phyloP scores from a whole-genome alignment of 371 early-diverging fungal species.

The Mortierella sp. region DNA sequence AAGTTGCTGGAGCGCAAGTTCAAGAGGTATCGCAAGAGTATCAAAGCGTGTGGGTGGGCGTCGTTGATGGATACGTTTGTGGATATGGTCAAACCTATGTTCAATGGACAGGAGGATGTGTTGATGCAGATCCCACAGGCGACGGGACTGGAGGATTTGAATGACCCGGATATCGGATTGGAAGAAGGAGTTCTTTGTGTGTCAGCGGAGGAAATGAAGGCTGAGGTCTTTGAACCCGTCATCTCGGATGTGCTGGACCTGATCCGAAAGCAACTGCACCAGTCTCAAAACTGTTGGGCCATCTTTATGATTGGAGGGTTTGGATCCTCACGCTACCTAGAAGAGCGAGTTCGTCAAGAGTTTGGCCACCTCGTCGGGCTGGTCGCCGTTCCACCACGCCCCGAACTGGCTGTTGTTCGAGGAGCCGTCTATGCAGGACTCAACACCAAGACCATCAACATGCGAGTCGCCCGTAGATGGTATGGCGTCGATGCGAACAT shows the following conservation, averaged over 20 bases:
- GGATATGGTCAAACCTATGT: slow-evolving; percentile 69
- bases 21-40: slow-evolving; percentile 62
- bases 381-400: slow-evolving; percentile 55
- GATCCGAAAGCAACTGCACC: slow-evolving; percentile 71
- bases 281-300: slow-evolving; percentile 59
- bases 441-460: slow-evolving; percentile 52
- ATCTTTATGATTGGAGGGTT: slow-evolving; percentile 71
- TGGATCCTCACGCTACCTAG: slow-evolving; percentile 64
- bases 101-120: slow-evolving; percentile 67
- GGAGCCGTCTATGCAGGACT: slow-evolving; percentile 61
- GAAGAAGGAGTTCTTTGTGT: slow-evolving; percentile 66
- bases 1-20: slow-evolving; percentile 65
- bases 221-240: slow-evolving; percentile 72
- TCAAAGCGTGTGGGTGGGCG: slow-evolving; percentile 71
- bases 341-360: slow-evolving; percentile 53
- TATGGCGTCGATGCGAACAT: slow-evolving; percentile 73
- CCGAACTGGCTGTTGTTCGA: slow-evolving; percentile 60
- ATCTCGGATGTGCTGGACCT: slow-evolving; percentile 69
- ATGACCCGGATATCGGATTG: slow-evolving; percentile 66
- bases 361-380: slow-evolving; percentile 47
- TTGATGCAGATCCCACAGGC: slow-evolving; percentile 67
- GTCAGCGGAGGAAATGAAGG: slow-evolving; percentile 61
- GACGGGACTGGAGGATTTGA: slow-evolving; percentile 63
- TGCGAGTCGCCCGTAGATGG: slow-evolving; percentile 63
- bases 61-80: slow-evolving; percentile 71